Evolutionary conservation across 2,329 filamentous ascomycete species (phyloP).

Genomic region (Cercospora beticola): DNA sequence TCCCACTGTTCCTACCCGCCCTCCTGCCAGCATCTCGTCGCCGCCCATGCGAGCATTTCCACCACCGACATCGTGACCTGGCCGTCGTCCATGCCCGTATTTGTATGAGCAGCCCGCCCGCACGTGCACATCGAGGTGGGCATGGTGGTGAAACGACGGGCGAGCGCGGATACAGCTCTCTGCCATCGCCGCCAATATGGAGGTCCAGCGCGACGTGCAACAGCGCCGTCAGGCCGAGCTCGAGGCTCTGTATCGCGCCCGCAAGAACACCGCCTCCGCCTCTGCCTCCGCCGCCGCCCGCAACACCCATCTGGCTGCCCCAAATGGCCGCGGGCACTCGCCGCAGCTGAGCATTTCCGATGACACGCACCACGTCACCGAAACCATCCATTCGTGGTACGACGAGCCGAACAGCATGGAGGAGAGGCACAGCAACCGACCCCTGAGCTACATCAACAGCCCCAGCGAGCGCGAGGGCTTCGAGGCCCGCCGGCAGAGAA

Average conservation of each 20-base stretch:
- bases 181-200: slow-evolving; percentile 9
- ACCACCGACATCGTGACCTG: not conserved
- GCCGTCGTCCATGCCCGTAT: not conserved
- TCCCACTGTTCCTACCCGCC: not conserved
- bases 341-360: slow-evolving; percentile 74
- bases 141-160: slow-evolving; percentile 5
- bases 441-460: slow-evolving; percentile 71
- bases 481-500: slow-evolving; percentile 33
- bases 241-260: slow-evolving; percentile 39
- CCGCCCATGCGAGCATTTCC: not conserved
- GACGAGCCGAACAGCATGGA: slow-evolving; percentile 46
- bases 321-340: slow-evolving; percentile 43
- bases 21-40: not conserved
- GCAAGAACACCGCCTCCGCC: slow-evolving; percentile 21
- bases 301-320: slow-evolving; percentile 37
- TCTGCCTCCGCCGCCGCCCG: slow-evolving; percentile 37
- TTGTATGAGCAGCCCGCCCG: not conserved
- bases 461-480: slow-evolving; percentile 54
- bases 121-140: not conserved
- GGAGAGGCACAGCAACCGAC: slow-evolving; percentile 65
- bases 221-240: slow-evolving; percentile 44
- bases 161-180: slow-evolving; percentile 4
- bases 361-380: slow-evolving; percentile 89
- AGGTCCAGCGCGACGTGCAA: slow-evolving; percentile 5
- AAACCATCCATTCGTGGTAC: slow-evolving; percentile 89